Conservation (phyloP, 768 basidiomycete species). For the Favolaschia claudopus region DNA sequence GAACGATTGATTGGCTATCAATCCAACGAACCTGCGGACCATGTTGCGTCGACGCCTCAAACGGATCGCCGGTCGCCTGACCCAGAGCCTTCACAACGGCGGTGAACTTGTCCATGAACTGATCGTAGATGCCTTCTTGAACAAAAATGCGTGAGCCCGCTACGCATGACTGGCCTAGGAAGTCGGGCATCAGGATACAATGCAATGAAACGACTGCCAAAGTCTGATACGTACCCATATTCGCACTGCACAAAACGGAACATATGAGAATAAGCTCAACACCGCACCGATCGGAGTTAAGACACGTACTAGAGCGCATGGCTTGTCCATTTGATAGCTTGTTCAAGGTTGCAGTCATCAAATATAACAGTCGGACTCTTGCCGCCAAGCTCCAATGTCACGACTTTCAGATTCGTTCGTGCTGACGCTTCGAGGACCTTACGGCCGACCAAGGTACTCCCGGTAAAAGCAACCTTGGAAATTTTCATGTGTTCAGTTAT, state of each 20-base stretch:
- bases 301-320: constrained; percentile 74
- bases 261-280: neutral
- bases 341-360: constrained; percentile 74
- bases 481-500: constrained; percentile 64
- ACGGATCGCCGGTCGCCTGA: constrained; percentile 70
- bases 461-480: constrained; percentile 87
- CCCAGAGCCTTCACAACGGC: constrained; percentile 60
- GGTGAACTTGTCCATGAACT: constrained; percentile 71
- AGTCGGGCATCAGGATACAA: constrained; percentile 2
- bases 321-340: constrained; percentile 76
- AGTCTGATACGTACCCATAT: constrained; percentile 15
- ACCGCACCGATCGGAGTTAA: neutral
- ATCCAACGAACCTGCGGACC: constrained; percentile 56
- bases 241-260: constrained; percentile 9
- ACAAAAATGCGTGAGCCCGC: constrained; percentile 89
- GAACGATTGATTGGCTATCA: neutral
- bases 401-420: constrained; percentile 83
- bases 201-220: neutral
- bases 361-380: constrained; percentile 79
- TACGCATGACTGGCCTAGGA: constrained; percentile 83
- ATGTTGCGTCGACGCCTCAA: constrained; percentile 63
- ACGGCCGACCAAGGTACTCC: constrained; percentile 80
- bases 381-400: constrained; percentile 84
- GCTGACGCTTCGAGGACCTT: constrained; percentile 83
- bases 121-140: constrained; percentile 79